These are phyloP conservation scores for Aulographum hederae DNA, from an alignment of 2,329 filamentous ascomycete genomes.

Conservation along the genomic window DNA sequence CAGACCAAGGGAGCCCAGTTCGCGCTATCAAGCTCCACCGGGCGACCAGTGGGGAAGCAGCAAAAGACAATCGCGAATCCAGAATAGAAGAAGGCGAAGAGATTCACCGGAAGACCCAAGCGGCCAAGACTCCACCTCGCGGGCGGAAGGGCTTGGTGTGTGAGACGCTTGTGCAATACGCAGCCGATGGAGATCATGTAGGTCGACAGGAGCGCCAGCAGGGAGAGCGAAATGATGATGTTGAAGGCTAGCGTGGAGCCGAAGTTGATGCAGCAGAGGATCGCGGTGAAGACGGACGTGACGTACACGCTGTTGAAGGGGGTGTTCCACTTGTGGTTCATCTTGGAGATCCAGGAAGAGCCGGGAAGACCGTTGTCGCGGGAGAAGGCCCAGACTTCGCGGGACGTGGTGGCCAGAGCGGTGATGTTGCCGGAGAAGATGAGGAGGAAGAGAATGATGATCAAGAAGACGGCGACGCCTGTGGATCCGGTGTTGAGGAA, in stretches of 20 bases:
- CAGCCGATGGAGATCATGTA: slow-evolving; percentile 14
- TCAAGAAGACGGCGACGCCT: slow-evolving; percentile 14
- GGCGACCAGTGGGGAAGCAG: slow-evolving; percentile 11
- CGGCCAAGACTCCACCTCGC: slow-evolving; percentile 19
- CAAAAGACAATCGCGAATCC: slow-evolving; percentile 2
- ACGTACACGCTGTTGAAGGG: neutral
- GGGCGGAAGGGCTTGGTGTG: slow-evolving; percentile 8
- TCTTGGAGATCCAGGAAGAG: neutral
- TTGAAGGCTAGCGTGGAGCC: slow-evolving; percentile 21
- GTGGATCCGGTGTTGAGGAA: slow-evolving; percentile 19
- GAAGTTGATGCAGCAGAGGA: slow-evolving; percentile 23
- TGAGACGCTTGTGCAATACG: slow-evolving; percentile 8
- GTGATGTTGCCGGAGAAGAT: slow-evolving; percentile 22
- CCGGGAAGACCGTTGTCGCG: slow-evolving; percentile 22
- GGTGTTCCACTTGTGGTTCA: neutral
- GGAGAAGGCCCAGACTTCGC: slow-evolving; percentile 24
- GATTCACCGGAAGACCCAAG: slow-evolving; percentile 19
- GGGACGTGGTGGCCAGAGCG: slow-evolving; percentile 20
- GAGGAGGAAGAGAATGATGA: slow-evolving; percentile 17
- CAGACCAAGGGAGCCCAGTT: slow-evolving; percentile 11
- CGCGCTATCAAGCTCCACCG: slow-evolving; percentile 9
- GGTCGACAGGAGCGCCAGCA: slow-evolving; percentile 13
- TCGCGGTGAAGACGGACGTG: slow-evolving; percentile 9
- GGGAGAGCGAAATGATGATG: slow-evolving; percentile 18
- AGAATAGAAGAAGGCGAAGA: slow-evolving; percentile 15